Evolutionary conservation across 164 flowering plant species (phyloP), one percentile per base, ranked within the genome.

Genomic region (Magnolia kwangsiensis): DNA sequence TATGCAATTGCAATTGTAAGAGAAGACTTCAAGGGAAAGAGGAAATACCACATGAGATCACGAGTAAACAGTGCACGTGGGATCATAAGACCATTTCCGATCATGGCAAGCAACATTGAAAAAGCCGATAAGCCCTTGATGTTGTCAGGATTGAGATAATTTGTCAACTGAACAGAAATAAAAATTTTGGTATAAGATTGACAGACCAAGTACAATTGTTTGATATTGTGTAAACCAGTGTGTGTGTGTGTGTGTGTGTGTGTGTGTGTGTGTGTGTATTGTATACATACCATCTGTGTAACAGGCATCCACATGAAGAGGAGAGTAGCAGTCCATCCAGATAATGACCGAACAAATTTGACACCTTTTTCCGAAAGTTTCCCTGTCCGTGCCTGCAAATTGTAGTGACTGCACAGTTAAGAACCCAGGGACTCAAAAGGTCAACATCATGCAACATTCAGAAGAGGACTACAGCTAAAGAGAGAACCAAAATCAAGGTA

Each of bases 241-340:
- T 2, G 1, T 55, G 0, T 19, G n/a, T 24, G 0, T 19, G n/a
- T 24, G 51, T 70, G 0, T 1, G 4, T n/a, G n/a, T n/a, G n/a
- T n/a, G n/a, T n/a, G n/a, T 55, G 2, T 19, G 20, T 24, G 51
- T 70, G 0, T 2, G 1, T 55, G 0, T 19, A 27, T 27, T 27
- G 20, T 24, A 75, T 72, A 31, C 27, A 75, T 84, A 96, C 99
- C 97, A 91, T 88, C 83, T 96, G 99, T 65, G 98, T 82, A 68
- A 96, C 85, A 58, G 98, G 97, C 99, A 96, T 96, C 99, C 99
- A 96, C 99, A 94, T 96, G 87, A 96, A 96, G 76, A 96, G 97
- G 75, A 92, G 88, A 23, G 99, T 96, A 20, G 99, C 98, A 8
- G 98, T 94, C 99, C 99, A 96, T 69, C 97, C 99, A 77, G 99